A percentile compares a stretch with the other conserved stretches of the same genome.
Evolutionary conservation across 306 rosid genomes (phyloP).

Genomic region (Quercus aquifolioides): DNA sequence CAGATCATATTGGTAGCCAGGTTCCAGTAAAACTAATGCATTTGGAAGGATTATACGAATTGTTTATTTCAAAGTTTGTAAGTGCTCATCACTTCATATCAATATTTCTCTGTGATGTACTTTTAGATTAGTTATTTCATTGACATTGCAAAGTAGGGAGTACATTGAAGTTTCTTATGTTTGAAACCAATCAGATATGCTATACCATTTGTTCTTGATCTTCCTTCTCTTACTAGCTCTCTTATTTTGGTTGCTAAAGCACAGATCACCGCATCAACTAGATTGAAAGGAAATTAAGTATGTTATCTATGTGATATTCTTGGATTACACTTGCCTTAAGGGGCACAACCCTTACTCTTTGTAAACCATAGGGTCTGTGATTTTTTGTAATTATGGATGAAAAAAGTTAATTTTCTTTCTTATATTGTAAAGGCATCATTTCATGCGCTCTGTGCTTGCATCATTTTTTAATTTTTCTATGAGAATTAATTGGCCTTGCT

Average conservation of each 20-base stretch:
- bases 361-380: background rate
- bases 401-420: background rate
- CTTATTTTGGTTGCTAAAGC: slow-evolving; percentile 12
- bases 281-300: background rate
- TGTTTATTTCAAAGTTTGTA: slow-evolving; percentile 92
- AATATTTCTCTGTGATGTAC: background rate
- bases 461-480: background rate
- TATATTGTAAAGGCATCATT: background rate
- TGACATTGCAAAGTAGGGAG: slow-evolving; percentile 1
- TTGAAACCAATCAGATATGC: background rate
- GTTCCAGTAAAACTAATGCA: slow-evolving; percentile 92
- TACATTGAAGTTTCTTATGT: slow-evolving; percentile 8
- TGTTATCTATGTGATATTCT: background rate
- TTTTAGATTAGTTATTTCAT: slow-evolving; percentile 6
- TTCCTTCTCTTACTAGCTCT: slow-evolving; percentile 12
- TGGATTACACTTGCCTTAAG: background rate
- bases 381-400: background rate
- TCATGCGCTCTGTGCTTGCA: background rate
- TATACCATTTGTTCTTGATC: background rate
- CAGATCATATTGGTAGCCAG: slow-evolving; percentile 83
- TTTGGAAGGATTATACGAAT: slow-evolving; percentile 89
- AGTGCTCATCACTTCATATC: slow-evolving; percentile 34
- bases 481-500: slow-evolving; percentile 15
- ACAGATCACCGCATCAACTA: background rate
- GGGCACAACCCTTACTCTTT: background rate